Evolutionary conservation across 75 land plant species (phyloP), one percentile per base, ranked within the genome.

Genomic region (Cryptomeria japonica): DNA sequence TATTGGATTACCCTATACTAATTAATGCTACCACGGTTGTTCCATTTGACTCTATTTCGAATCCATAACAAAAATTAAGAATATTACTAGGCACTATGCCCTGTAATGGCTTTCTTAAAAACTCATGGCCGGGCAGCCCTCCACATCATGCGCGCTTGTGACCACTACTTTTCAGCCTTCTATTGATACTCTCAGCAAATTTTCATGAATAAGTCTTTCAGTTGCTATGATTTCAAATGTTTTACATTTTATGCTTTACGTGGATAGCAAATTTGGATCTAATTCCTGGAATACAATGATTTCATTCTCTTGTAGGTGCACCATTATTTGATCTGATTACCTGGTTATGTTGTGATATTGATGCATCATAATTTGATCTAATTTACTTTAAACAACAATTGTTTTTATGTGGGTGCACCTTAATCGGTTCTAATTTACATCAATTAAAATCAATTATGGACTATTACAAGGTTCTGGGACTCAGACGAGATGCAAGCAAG

Each of bases 391-490:
- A 73, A 32, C n/a, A 72, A 28, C 7, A 9, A 68, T 22, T 68
- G 10, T 25, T 28, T 28, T 68, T 5, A 0, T 68, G 28, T 28
- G 72, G 31, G 9, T 68, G 72, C 72, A 68, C 25, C 72, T 68
- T 28, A 68, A 68, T 68, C 31, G 31, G 9, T 22, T 25, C 31
- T 25, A 22, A 79, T 79, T 79, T 39, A 39, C 47, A 44, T 44
- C 2, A 39, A 19, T 2, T 38, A 8, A 18, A n/a, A 46, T 46
- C 38, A 44, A 25, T 44, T 28, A 92, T 93, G 94, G 97, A 96
- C 90, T 93, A 89, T 77, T 96, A 96, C 92, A 89, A 87, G 87
- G 91, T 89, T 9, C 92, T 96, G 58, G 97, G 97, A 34, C 6
- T 96, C 14, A 49, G 85, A 42, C 78, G 89, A 37, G 87, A 78